Conservation (phyloP, 441 rosid species). For the Croton laevigatus region DNA sequence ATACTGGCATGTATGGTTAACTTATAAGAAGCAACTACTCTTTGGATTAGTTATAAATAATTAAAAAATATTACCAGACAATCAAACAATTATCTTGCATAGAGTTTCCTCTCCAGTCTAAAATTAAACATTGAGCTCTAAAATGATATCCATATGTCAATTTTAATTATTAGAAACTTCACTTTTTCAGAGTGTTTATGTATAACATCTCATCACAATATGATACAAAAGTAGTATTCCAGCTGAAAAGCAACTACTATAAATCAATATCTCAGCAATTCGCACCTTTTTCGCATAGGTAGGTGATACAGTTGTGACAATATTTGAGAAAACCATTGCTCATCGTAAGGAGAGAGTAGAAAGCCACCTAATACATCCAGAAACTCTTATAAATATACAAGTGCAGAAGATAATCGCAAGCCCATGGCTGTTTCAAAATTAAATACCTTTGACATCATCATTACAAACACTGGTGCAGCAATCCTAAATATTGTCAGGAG, state of each 20-base stretch:
- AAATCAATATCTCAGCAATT: conserved; percentile 71
- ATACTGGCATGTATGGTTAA: neutral
- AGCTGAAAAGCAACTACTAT: conserved; percentile 11
- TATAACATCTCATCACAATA: neutral
- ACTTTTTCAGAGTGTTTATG: neutral
- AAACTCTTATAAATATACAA: too few relatives aligned
- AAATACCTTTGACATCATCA: conserved; percentile 69
- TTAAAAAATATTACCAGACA: neutral
- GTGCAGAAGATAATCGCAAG: too few relatives aligned
- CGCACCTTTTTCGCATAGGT: conserved; percentile 93
- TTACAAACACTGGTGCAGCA: conserved; percentile 79
- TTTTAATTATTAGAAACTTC: neutral
- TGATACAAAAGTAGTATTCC: neutral
- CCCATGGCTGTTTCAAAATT: too few relatives aligned
- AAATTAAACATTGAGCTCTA: neutral
- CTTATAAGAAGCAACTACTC: neutral
- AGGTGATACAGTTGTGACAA: conserved; percentile 96
- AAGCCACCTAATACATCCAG: too few relatives aligned
- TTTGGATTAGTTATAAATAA: neutral
- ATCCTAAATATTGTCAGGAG: conserved; percentile 53
- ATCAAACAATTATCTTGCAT: conserved; percentile 1
- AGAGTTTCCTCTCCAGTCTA: neutral
- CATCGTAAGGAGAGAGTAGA: too few relatives aligned
- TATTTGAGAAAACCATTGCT: conserved; percentile 91
- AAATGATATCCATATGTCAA: neutral